phyloP scores from a whole-genome alignment of 495 filamentous ascomycete species.

The Penicillium cataractarum region DNA sequence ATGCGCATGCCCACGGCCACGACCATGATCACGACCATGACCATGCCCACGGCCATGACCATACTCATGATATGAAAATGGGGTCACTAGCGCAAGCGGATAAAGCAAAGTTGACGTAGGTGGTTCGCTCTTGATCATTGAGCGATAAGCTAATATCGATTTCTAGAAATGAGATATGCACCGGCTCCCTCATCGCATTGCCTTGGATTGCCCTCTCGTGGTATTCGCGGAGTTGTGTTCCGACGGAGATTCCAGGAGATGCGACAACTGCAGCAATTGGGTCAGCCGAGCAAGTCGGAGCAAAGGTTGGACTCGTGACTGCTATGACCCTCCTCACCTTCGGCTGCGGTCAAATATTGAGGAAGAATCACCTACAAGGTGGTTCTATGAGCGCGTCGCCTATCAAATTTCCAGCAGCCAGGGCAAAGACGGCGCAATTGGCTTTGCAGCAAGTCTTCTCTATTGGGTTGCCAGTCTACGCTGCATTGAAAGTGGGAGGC shows the following conservation, averaged over 20 bases:
- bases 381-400: slow-evolving; percentile 12
- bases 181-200: slow-evolving; percentile 37
- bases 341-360: slow-evolving; percentile 30
- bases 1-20: slow-evolving; percentile 20
- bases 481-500: slow-evolving; percentile 58
- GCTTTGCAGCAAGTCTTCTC: slow-evolving; percentile 33
- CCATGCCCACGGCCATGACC: slow-evolving; percentile 75
- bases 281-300: slow-evolving; percentile 18
- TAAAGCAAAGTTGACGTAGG: slow-evolving; percentile 21
- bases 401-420: slow-evolving; percentile 23
- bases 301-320: slow-evolving; percentile 27
- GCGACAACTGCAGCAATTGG: slow-evolving; percentile 6
- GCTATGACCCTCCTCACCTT: slow-evolving; percentile 35
- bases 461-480: slow-evolving; percentile 60
- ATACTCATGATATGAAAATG: slow-evolving; percentile 16
- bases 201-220: slow-evolving; percentile 50
- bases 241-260: slow-evolving; percentile 3
- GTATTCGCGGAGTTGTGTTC: slow-evolving; percentile 39
- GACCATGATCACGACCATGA: slow-evolving; percentile 66
- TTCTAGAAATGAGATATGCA: slow-evolving; percentile 37
- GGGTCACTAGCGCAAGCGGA: neutral
- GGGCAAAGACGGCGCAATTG: slow-evolving; percentile 17
- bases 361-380: slow-evolving; percentile 11
- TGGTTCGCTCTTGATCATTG: neutral
- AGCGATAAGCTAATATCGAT: slow-evolving; percentile 18